A percentile compares a stretch with the other conserved stretches of the same genome.
Evolutionary conservation across 805 yeast species (phyloP).

Genomic region (Ogataea paraovalis): DNA sequence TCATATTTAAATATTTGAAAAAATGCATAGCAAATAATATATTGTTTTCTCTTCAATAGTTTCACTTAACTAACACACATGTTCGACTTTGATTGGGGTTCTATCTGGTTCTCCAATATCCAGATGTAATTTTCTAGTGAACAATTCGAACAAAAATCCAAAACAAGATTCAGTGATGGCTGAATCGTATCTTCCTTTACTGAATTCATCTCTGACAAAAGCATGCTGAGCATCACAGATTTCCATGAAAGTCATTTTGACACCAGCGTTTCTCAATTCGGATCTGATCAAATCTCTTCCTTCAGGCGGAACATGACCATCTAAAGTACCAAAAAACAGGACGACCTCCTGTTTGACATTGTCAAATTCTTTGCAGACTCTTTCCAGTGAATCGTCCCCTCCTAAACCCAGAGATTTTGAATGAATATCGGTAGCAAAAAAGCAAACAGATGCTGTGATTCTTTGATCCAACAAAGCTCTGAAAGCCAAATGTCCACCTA

Average conservation of each 20-base stretch:
- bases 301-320: slow-evolving; percentile 73
- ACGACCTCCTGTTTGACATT: slow-evolving; percentile 51
- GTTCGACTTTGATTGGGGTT: slow-evolving; percentile 45
- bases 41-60: no score
- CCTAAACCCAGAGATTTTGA: slow-evolving; percentile 62
- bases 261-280: slow-evolving; percentile 52
- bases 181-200: slow-evolving; percentile 82
- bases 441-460: slow-evolving; percentile 65
- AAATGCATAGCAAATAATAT: no score
- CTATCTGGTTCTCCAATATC: slow-evolving; percentile 66
- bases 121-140: slow-evolving; percentile 60
- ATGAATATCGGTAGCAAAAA: slow-evolving; percentile 81
- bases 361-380: slow-evolving; percentile 47
- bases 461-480: slow-evolving; percentile 63
- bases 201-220: slow-evolving; percentile 70
- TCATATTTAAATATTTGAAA: no score
- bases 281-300: slow-evolving; percentile 71
- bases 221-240: slow-evolving; percentile 81
- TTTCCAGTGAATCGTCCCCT: slow-evolving; percentile 60
- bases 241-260: slow-evolving; percentile 68
- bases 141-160: slow-evolving; percentile 66
- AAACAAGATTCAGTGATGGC: slow-evolving; percentile 66
- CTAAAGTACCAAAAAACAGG: slow-evolving; percentile 73
- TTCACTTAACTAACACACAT: slow-evolving; percentile 58
- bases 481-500: slow-evolving; percentile 80